Conservation (phyloP, 345 rosid genomes). For the Eucalyptus viminalis region DNA sequence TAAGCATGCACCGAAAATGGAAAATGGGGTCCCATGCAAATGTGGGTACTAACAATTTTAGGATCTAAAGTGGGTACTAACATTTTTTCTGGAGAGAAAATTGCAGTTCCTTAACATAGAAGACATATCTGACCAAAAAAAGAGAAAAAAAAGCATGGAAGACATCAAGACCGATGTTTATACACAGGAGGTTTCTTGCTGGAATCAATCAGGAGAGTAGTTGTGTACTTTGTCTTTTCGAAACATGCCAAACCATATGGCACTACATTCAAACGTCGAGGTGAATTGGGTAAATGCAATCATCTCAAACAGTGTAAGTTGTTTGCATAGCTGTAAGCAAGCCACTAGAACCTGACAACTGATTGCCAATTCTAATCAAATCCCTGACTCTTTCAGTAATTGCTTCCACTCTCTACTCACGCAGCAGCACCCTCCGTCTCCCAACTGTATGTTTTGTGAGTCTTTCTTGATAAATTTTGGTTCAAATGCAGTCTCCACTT, state of each 20-base stretch:
- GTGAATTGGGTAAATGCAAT: not conserved
- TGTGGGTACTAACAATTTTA: not conserved
- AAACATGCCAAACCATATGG: not conserved
- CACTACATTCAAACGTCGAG: not conserved
- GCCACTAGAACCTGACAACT: not conserved
- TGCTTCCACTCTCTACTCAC: not conserved
- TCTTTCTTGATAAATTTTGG: not conserved
- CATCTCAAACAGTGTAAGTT: not conserved
- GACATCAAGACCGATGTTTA: not conserved
- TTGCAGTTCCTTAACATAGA: not conserved
- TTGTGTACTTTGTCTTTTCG: not conserved
- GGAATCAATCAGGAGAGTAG: not conserved
- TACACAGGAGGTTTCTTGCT: not conserved
- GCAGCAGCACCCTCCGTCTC: not conserved
- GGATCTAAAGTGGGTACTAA: not conserved
- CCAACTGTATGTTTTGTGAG: not conserved
- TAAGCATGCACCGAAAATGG: not conserved
- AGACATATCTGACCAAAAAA: not conserved
- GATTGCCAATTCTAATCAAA: not conserved
- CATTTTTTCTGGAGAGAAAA: not conserved
- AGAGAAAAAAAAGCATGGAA: not conserved
- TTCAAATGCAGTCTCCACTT: not conserved
- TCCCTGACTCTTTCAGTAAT: not conserved
- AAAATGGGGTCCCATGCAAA: not conserved
- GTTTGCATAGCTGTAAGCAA: not conserved